Evolutionary conservation across 2,329 filamentous ascomycete species (phyloP).

Genomic region (Exophiala xenobiotica): DNA sequence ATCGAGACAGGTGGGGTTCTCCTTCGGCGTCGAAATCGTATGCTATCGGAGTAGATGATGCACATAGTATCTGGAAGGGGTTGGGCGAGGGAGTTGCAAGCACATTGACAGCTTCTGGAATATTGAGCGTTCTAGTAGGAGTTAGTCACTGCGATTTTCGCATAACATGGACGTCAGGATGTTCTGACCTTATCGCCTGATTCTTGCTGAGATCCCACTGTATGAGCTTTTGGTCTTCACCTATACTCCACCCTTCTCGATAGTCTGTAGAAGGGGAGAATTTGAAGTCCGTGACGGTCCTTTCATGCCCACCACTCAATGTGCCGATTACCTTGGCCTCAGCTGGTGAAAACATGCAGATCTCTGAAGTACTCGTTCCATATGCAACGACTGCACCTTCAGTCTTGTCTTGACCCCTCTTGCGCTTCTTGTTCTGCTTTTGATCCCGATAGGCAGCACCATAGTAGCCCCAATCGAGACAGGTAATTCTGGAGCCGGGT

Average conservation of each 20-base stretch:
- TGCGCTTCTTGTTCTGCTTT: constrained; percentile 52
- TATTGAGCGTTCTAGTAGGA: constrained; percentile 42
- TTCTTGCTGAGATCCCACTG: constrained; percentile 52
- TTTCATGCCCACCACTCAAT: constrained; percentile 48
- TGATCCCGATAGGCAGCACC: constrained; percentile 38
- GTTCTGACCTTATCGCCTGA: constrained; percentile 45
- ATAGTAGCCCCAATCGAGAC: constrained; percentile 53
- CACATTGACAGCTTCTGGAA: constrained; percentile 43
- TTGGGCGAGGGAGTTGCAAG: constrained; percentile 44
- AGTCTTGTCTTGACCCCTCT: constrained; percentile 41
- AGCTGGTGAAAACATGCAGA: constrained; percentile 50
- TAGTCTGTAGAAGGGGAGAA: constrained; percentile 48
- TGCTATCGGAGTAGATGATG: constrained; percentile 50
- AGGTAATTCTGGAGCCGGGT: constrained; percentile 49
- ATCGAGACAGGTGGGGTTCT: constrained; percentile 39
- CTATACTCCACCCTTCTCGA: constrained; percentile 55
- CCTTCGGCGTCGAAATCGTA: constrained; percentile 43
- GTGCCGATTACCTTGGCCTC: constrained; percentile 49
- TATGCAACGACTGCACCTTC: constrained; percentile 50
- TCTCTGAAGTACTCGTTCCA: constrained; percentile 49
- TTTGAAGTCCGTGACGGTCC: constrained; percentile 51
- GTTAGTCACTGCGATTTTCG: constrained; percentile 3
- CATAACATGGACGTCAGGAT: background rate
- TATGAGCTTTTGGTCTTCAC: constrained; percentile 52
- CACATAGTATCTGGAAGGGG: constrained; percentile 48